These are phyloP conservation scores for Colletotrichum tamarilloi DNA, from an alignment of 2,329 filamentous ascomycete species.

Conservation along the genomic window DNA sequence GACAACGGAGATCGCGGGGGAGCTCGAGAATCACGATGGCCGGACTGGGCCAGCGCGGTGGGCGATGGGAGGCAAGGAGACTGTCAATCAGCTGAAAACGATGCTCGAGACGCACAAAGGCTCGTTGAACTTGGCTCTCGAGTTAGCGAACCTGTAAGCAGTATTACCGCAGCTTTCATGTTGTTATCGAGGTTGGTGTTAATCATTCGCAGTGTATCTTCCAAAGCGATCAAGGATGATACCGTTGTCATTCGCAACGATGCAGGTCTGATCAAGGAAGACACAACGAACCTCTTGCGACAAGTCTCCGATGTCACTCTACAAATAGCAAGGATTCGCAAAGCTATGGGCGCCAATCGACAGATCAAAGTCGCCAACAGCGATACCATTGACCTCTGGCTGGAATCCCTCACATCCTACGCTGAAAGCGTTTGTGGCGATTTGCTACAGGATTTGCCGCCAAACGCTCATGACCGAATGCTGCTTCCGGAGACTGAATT, in stretches of 20 bases:
- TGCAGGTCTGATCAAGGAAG: slow-evolving; percentile 22
- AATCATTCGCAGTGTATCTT: not conserved
- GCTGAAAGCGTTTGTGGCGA: not conserved
- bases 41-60: not conserved
- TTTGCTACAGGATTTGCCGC: not conserved
- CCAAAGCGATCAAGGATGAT: slow-evolving; percentile 23
- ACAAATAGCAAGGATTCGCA: not conserved
- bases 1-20: not conserved
- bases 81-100: not conserved
- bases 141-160: slow-evolving; percentile 33
- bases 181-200: not conserved
- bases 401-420: not conserved
- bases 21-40: not conserved
- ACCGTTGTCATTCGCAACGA: slow-evolving; percentile 9
- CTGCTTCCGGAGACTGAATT: not conserved
- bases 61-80: not conserved
- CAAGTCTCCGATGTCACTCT: not conserved
- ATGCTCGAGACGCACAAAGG: slow-evolving; percentile 3
- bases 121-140: slow-evolving; percentile 33
- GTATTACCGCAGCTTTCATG: not conserved
- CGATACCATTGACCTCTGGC: not conserved
- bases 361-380: not conserved
- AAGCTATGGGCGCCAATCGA: not conserved
- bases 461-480: not conserved
- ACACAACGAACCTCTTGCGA: slow-evolving; percentile 9